A percentile compares a stretch with the other conserved stretches of the same genome.
Evolutionary conservation across 2,329 filamentous ascomycete species (phyloP).

Genomic region (Aspergillus ruber): DNA sequence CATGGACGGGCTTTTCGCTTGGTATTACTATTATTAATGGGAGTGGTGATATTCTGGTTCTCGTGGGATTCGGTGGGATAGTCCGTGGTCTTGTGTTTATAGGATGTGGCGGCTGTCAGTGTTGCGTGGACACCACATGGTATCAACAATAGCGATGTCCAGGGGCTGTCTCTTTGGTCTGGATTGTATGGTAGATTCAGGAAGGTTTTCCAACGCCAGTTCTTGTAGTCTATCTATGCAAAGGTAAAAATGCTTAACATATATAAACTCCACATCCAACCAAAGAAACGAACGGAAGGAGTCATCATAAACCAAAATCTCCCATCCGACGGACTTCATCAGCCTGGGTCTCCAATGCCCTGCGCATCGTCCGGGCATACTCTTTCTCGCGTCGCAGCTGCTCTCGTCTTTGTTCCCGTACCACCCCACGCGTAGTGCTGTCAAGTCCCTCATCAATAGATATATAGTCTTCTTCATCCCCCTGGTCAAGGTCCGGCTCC

Average conservation of each 20-base stretch:
- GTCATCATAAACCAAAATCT: slow-evolving; percentile 10
- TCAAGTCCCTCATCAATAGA: slow-evolving; percentile 24
- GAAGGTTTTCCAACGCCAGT: no score
- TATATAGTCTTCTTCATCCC: slow-evolving; percentile 32
- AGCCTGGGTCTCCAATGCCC: slow-evolving; percentile 68
- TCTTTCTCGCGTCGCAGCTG: slow-evolving; percentile 37
- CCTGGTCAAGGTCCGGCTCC: slow-evolving; percentile 20
- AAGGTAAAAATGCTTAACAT: no score
- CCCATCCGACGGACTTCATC: slow-evolving; percentile 71
- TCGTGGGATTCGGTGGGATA: neutral
- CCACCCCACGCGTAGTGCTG: slow-evolving; percentile 21
- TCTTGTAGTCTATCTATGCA: no score
- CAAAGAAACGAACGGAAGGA: no score
- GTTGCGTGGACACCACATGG: no score
- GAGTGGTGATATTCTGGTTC: neutral
- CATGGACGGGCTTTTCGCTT: neutral
- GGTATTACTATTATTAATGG: neutral
- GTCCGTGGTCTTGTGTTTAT: neutral
- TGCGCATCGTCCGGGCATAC: slow-evolving; percentile 67
- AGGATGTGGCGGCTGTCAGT: neutral
- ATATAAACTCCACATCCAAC: no score
- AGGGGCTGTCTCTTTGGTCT: no score
- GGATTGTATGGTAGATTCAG: no score
- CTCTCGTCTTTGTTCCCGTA: slow-evolving; percentile 25
- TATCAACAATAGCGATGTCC: no score